These are phyloP conservation scores for Pontederia paniculata DNA, from an alignment of 176 grass and related monocot species.

Conservation along the genomic window DNA sequence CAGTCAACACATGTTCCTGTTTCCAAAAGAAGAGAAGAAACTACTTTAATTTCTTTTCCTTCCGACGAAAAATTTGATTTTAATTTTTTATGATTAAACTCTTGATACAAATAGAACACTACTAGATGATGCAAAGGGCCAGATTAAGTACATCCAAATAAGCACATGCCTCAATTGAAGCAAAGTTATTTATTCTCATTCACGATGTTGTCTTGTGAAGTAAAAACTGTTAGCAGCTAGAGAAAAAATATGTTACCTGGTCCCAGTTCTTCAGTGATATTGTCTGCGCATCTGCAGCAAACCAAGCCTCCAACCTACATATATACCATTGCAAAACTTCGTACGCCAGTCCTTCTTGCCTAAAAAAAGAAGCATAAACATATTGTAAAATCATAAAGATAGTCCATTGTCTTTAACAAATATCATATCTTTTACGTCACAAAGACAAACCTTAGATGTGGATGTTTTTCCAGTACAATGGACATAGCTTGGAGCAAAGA, in stretches of 20 bases:
- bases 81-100: too few relatives aligned
- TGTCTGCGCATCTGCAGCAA: conserved; percentile 85
- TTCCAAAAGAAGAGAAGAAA: conserved; percentile 9
- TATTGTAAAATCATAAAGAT: conserved; percentile 12
- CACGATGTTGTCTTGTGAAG: too few relatives aligned
- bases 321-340: conserved; percentile 91
- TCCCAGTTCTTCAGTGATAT: conserved; percentile 98
- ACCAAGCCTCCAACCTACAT: conserved; percentile 86
- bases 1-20: conserved; percentile 84
- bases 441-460: conserved; percentile 52
- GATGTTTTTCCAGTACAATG: conserved; percentile 76
- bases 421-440: not conserved
- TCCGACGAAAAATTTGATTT: too few relatives aligned
- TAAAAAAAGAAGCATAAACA: conserved; percentile 22
- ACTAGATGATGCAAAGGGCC: too few relatives aligned
- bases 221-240: not conserved
- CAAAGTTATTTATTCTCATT: too few relatives aligned
- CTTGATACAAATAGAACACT: not conserved
- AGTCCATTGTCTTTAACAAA: not conserved
- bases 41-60: not conserved
- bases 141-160: too few relatives aligned
- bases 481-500: conserved; percentile 71
- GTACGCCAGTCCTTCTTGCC: conserved; percentile 55
- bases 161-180: too few relatives aligned
- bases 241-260: conserved; percentile 35